These are phyloP conservation scores for Mycoemilia scoparia DNA, from an alignment of 192 early-diverging fungal genomes.

Conservation along the genomic window DNA sequence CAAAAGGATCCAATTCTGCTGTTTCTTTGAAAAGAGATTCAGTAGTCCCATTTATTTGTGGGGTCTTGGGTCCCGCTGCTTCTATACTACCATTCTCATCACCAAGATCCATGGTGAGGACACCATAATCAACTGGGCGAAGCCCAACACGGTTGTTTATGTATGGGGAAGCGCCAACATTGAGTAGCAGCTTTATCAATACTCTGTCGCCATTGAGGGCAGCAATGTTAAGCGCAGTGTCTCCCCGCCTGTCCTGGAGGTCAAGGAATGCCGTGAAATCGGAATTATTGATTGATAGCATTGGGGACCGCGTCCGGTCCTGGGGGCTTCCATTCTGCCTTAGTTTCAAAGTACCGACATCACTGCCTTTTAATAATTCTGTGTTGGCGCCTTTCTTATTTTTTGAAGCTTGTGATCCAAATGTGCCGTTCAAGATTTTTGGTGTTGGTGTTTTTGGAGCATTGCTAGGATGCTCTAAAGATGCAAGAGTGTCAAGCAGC, in stretches of 20 bases:
- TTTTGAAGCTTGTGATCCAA: too few relatives aligned
- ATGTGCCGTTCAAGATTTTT: too few relatives aligned
- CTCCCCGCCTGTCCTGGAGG: conserved; percentile 64
- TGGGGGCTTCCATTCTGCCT: too few relatives aligned
- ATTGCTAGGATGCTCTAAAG: too few relatives aligned
- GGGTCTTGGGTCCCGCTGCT: neutral
- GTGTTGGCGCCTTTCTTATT: conserved; percentile 1
- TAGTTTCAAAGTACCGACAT: too few relatives aligned
- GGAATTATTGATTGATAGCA: conserved; percentile 12
- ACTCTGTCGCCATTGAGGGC: conserved; percentile 53
- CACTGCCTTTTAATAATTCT: neutral
- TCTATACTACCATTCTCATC: too few relatives aligned
- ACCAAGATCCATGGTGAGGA: conserved; percentile 15
- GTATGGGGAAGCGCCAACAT: conserved; percentile 58
- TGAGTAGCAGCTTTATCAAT: conserved; percentile 44
- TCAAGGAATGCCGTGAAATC: conserved; percentile 65
- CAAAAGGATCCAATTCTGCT: too few relatives aligned
- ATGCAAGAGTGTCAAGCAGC: too few relatives aligned
- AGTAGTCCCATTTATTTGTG: neutral
- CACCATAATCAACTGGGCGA: conserved; percentile 50
- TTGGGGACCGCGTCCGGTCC: neutral
- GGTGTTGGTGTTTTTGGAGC: too few relatives aligned
- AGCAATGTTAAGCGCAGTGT: conserved; percentile 82
- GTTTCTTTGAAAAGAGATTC: too few relatives aligned
- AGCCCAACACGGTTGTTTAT: conserved; percentile 64